phyloP scores from a whole-genome alignment of 2,329 filamentous ascomycete species.

The Trichoderma sp. region DNA sequence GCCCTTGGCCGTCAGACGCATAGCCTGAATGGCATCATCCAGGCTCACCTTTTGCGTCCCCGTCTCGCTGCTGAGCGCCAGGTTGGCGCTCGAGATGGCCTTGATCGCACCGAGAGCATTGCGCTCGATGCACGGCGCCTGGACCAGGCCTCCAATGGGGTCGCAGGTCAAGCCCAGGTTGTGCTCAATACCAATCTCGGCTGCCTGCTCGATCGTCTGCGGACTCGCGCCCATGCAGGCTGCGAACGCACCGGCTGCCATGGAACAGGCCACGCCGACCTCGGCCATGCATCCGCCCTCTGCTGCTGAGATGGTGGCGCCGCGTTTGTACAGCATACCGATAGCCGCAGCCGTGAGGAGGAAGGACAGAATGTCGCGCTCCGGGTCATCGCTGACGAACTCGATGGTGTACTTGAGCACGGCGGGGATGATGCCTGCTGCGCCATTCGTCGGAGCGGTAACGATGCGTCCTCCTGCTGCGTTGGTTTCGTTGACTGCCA shows the following conservation, averaged over 20 bases:
- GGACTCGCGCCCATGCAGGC: slow-evolving; percentile 23
- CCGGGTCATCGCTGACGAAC: slow-evolving; percentile 20
- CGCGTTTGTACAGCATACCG: slow-evolving; percentile 24
- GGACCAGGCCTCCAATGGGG: slow-evolving; percentile 13
- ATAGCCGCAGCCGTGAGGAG: slow-evolving; percentile 20
- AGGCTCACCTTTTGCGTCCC: slow-evolving; percentile 24
- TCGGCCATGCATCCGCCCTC: slow-evolving; percentile 25
- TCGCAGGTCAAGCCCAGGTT: slow-evolving; percentile 21
- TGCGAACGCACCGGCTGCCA: slow-evolving; percentile 25
- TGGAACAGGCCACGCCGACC: slow-evolving; percentile 20
- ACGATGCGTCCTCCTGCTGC: slow-evolving; percentile 22
- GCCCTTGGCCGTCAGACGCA: slow-evolving; percentile 17
- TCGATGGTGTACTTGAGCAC: slow-evolving; percentile 22
- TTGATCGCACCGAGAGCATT: slow-evolving; percentile 23
- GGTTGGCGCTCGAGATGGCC: slow-evolving; percentile 19
- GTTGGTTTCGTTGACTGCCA: slow-evolving; percentile 24
- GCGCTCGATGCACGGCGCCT: slow-evolving; percentile 24
- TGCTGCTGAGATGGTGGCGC: slow-evolving; percentile 24
- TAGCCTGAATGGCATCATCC: slow-evolving; percentile 19
- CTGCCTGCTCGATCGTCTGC: slow-evolving; percentile 20
- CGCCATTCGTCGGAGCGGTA: slow-evolving; percentile 19
- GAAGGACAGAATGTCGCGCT: slow-evolving; percentile 20
- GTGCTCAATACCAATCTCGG: slow-evolving; percentile 18
- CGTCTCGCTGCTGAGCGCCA: slow-evolving; percentile 19
- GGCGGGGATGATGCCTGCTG: slow-evolving; percentile 20